A percentile compares a stretch with the other conserved stretches of the same genome.
Evolutionary conservation across 208 protist species (phyloP).

Genomic region (Herpetomonas samuelpessoai): DNA sequence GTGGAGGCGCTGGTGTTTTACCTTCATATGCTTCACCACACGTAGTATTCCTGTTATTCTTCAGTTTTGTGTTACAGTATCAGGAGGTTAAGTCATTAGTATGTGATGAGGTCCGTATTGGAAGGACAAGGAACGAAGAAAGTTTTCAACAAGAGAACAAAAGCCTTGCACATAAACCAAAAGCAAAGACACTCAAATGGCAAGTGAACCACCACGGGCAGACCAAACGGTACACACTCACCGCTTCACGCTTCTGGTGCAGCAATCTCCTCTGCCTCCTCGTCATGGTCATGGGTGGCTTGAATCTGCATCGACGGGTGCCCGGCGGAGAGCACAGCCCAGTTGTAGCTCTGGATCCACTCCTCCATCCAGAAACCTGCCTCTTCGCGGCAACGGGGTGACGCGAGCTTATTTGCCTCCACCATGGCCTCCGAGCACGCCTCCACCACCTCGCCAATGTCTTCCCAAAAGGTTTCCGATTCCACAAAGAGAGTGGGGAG

Average conservation of each 20-base stretch:
- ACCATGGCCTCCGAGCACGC: constrained; percentile 18
- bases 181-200: no score
- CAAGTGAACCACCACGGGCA: constrained; percentile 1
- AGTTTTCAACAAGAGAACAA: no score
- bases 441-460: constrained; percentile 23
- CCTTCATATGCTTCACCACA: no score
- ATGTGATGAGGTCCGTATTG: no score
- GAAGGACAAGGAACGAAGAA: no score
- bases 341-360: constrained; percentile 49
- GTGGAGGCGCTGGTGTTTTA: no score
- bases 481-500: constrained; percentile 40
- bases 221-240: no score
- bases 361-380: constrained; percentile 17
- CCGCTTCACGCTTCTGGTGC: not conserved
- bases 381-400: not conserved
- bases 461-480: constrained; percentile 34
- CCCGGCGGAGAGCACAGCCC: constrained; percentile 46
- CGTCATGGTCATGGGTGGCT: constrained; percentile 6
- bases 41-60: no score
- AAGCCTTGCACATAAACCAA: no score
- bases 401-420: not conserved
- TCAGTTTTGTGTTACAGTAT: no score
- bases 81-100: no score
- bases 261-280: not conserved
- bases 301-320: constrained; percentile 26